A percentile compares a stretch with the other conserved stretches of the same genome.
Conservation (phyloP, 495 filamentous ascomycete species). For the Aspergillus bertholletiae region DNA sequence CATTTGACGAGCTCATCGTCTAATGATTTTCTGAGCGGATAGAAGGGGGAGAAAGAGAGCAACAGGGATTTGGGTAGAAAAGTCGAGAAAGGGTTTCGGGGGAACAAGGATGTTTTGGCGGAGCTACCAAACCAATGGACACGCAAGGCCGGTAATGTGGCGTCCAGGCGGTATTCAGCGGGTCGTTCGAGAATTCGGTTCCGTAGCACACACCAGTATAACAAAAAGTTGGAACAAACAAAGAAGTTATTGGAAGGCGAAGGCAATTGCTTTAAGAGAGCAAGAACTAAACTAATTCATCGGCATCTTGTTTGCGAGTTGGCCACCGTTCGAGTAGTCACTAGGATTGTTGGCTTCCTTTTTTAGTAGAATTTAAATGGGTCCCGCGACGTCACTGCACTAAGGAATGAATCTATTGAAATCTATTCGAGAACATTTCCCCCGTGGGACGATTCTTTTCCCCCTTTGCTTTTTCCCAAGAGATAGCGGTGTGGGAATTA, state of each 20-base stretch:
- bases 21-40: not conserved
- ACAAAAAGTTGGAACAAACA: too few relatives aligned
- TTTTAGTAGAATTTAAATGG: not conserved
- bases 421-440: not conserved
- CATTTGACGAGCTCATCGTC: constrained; percentile 35
- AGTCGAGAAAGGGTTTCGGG: not conserved
- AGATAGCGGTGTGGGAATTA: not conserved
- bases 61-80: not conserved
- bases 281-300: too few relatives aligned
- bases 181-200: too few relatives aligned
- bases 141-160: constrained; percentile 1
- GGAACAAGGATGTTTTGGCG: not conserved
- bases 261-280: too few relatives aligned
- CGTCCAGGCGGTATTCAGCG: not conserved
- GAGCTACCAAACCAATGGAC: constrained; percentile 1
- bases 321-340: too few relatives aligned
- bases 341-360: not conserved
- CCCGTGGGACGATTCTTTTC: not conserved
- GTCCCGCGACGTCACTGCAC: not conserved
- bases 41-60: not conserved
- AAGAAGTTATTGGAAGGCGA: not conserved
- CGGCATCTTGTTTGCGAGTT: too few relatives aligned
- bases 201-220: too few relatives aligned
- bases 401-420: not conserved
- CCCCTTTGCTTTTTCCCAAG: not conserved